Evolutionary conservation across 345 rosid species (phyloP).

Genomic region (Nephelium lappaceum): DNA sequence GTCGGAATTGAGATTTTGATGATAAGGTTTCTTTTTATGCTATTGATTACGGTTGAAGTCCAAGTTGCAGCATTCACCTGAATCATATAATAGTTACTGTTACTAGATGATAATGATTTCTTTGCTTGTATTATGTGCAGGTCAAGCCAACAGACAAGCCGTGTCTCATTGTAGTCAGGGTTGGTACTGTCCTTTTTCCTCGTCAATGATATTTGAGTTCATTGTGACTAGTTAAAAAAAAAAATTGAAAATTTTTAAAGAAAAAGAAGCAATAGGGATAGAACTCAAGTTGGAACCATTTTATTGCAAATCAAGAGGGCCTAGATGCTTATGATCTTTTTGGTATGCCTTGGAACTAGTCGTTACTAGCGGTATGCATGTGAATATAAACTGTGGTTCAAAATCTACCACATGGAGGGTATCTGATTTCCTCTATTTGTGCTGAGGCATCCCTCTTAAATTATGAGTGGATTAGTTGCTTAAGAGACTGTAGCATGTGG

Average conservation of each 20-base stretch:
- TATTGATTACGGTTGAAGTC: neutral
- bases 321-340: neutral
- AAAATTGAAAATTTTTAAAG: neutral
- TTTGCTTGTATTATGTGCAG: conserved; percentile 47
- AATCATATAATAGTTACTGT: neutral
- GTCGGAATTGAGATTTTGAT: neutral
- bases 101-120: conserved; percentile 11
- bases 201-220: neutral
- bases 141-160: conserved; percentile 56
- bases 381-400: neutral
- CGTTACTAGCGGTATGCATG: neutral
- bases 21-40: neutral
- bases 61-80: neutral
- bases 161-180: conserved; percentile 68
- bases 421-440: conserved; percentile 1
- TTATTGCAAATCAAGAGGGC: neutral
- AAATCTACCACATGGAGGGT: neutral
- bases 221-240: neutral
- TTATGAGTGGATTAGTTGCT: conserved; percentile 5
- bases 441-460: neutral
- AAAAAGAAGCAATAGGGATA: neutral
- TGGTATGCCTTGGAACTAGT: neutral
- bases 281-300: neutral
- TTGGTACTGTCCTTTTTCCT: conserved; percentile 30
- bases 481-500: neutral